phyloP scores from a whole-genome alignment of 345 rosid genomes.

The Moringa oleifera region DNA sequence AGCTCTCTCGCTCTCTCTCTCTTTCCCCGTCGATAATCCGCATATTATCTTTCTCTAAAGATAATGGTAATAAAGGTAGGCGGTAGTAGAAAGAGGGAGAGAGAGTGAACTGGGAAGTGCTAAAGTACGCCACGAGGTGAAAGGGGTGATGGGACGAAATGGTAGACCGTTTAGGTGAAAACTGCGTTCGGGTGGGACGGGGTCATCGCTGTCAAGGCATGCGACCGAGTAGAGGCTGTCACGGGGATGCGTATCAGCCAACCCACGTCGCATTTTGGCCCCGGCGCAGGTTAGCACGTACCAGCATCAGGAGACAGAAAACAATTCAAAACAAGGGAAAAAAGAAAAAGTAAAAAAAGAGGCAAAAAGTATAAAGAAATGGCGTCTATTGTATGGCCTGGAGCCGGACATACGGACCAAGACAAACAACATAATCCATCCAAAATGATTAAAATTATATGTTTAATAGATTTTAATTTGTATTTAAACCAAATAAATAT shows the following conservation, averaged over 20 bases:
- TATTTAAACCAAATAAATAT: too few relatives aligned
- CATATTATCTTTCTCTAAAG: background rate
- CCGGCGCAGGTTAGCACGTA: background rate
- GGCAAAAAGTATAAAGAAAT: background rate
- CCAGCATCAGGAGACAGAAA: background rate
- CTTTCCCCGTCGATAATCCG: background rate
- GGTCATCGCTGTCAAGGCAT: constrained; percentile 13
- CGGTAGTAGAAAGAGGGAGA: background rate
- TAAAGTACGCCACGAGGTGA: constrained; percentile 1
- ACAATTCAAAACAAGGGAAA: background rate
- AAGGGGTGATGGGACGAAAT: too few relatives aligned
- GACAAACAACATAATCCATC: too few relatives aligned
- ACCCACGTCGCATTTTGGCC: background rate
- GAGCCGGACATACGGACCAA: too few relatives aligned
- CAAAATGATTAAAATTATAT: too few relatives aligned
- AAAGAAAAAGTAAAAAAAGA: background rate
- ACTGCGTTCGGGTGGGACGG: background rate
- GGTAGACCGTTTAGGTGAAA: background rate
- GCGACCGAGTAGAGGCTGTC: constrained; percentile 8
- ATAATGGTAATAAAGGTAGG: background rate
- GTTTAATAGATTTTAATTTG: too few relatives aligned
- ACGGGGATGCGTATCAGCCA: background rate
- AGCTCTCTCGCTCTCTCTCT: background rate
- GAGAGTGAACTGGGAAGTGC: constrained; percentile 2
- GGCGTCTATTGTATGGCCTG: too few relatives aligned